Evolutionary conservation across 768 basidiomycete genomes (phyloP), one percentile per base, ranked within the genome.

Genomic region (Mycena galopus): DNA sequence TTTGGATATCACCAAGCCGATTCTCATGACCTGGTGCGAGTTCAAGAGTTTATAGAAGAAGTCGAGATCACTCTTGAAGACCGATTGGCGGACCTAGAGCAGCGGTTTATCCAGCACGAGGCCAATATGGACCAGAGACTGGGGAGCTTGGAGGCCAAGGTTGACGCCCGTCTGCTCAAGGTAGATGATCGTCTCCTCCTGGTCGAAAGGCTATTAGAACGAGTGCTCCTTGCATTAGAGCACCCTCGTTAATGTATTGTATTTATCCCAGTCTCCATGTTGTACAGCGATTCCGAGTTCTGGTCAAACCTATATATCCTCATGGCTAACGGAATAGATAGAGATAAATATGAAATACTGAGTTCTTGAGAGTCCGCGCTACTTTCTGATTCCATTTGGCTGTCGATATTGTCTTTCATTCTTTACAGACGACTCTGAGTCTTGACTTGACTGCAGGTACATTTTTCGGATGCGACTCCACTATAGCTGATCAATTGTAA

Each of bases 21-120:
- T 58, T 55, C 73, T 3, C 76, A 77, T 58, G 76, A 74, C 59
- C 71, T 77, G 17, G 76, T 77, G 1, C 71, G 76, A 27, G 65
- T 64, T 27, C 71, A 73, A 44, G 39, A 59, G 29, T 53, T 64
- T 14, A 50, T 73, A 2, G 76, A 74, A n/a, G 74, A 72, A 19
- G 71, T 73, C 8, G 73, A 77, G 67, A 44, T 77, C 16, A 72
- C 76, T 47, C 70, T 77, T 25, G 76, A 77, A 30, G 73, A 74
- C 25, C 74, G 73, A 17, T 58, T 77, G 6, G 68, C 60, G 30
- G 71, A 72, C 9, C 27, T 77, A 58, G 73, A 77, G 58, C 50
- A 69, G 35, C 70, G 76, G 29, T 73, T 77, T 23, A 70, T 69
- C 4, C 60, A 70, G 35, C 71, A 74, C 30, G 73, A 77, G 64